Evolutionary conservation across 331 rosid genomes (phyloP).

Genomic region (Cydonia oblonga): DNA sequence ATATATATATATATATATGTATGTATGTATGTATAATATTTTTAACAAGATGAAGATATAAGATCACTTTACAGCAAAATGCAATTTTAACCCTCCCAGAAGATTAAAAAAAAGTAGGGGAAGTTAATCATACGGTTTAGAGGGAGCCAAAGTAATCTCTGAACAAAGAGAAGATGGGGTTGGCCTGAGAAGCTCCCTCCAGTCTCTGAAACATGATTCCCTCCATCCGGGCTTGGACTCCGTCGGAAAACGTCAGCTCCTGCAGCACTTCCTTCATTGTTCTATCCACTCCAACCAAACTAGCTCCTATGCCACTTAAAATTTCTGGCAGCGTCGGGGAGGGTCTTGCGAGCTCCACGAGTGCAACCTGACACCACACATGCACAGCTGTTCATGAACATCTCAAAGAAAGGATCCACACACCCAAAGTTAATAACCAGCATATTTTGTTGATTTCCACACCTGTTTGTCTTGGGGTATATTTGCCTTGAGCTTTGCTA

Average conservation of each 20-base stretch:
- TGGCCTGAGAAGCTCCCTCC: slow-evolving; percentile 54
- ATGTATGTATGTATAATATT: too few species aligned
- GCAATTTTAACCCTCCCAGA: background rate
- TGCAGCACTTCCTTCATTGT: slow-evolving; percentile 45
- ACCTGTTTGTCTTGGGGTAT: slow-evolving; percentile 78
- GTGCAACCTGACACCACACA: slow-evolving; percentile 42
- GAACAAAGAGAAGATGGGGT: slow-evolving; percentile 53
- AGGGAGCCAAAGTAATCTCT: slow-evolving; percentile 63
- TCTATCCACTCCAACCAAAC: slow-evolving; percentile 52
- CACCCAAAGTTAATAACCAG: background rate
- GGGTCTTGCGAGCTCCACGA: slow-evolving; percentile 74
- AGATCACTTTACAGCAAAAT: background rate
- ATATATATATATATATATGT: too few species aligned
- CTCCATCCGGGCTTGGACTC: slow-evolving; percentile 93
- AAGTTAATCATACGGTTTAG: slow-evolving; percentile 8
- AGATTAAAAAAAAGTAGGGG: background rate
- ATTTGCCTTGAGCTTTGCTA: slow-evolving; percentile 80
- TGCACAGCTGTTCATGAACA: background rate
- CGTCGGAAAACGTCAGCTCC: slow-evolving; percentile 46
- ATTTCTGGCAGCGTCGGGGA: slow-evolving; percentile 62
- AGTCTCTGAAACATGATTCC: slow-evolving; percentile 67
- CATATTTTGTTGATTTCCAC: background rate
- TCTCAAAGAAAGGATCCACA: background rate
- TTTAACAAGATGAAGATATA: background rate
- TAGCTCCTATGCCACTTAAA: slow-evolving; percentile 49